A percentile compares a stretch with the other conserved stretches of the same genome.
These are phyloP conservation scores for Jamesozyma jinghongensis DNA, from an alignment of 805 yeast genomes.

Conservation along the genomic window DNA sequence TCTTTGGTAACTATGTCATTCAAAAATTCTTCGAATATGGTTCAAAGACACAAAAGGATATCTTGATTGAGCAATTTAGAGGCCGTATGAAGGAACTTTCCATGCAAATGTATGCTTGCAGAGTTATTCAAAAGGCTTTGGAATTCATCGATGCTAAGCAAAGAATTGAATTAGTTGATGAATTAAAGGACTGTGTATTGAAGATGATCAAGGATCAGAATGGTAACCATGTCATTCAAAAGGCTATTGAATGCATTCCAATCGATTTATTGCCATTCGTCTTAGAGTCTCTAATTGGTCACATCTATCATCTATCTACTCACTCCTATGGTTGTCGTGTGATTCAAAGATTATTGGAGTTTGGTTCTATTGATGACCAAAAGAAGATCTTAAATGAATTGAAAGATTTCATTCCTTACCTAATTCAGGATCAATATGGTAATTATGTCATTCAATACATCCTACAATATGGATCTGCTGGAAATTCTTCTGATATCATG, in stretches of 20 bases:
- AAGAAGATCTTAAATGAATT: conserved; percentile 59
- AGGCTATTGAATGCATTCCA: conserved; percentile 81
- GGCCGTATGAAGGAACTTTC: conserved; percentile 70
- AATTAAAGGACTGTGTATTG: conserved; percentile 52
- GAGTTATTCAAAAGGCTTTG: conserved; percentile 91
- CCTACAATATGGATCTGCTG: conserved; percentile 41
- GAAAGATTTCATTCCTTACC: conserved; percentile 57
- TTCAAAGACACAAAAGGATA: conserved; percentile 53
- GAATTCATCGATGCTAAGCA: conserved; percentile 59
- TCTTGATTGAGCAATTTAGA: conserved; percentile 45
- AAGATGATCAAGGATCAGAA: conserved; percentile 87
- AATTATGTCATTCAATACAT: conserved; percentile 96
- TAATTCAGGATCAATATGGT: conserved; percentile 95
- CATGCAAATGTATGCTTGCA: conserved; percentile 94
- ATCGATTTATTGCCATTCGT: conserved; percentile 61
- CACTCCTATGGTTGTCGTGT: conserved; percentile 98
- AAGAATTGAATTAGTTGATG: conserved; percentile 60
- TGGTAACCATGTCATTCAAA: conserved; percentile 96
- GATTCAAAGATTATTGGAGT: conserved; percentile 83
- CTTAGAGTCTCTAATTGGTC: conserved; percentile 56
- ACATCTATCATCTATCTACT: conserved; percentile 76
- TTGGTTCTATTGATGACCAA: conserved; percentile 58
- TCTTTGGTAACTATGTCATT: conserved; percentile 94
- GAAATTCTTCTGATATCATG: conserved; percentile 33
- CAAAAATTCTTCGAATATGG: conserved; percentile 91